Base-by-base conservation (phyloP, 352 stramenopile genomes). In the Phytophthora aleatoria region DNA sequence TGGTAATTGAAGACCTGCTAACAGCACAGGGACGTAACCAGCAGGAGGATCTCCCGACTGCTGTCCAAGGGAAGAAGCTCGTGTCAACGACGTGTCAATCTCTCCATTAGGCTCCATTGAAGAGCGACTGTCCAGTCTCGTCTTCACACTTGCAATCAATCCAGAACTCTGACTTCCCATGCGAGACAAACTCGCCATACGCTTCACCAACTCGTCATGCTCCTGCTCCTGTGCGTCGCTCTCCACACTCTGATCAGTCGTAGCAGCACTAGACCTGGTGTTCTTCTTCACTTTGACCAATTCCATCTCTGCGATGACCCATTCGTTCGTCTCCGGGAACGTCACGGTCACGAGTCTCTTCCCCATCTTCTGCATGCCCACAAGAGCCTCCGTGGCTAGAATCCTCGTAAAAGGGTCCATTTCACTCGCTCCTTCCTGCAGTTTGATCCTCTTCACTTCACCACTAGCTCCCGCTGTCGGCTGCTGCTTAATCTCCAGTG, bases 281-380 rank as follows among this genome's bases (percentile, higher is more conserved):
- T 72, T 76, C 57, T 91, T 92, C 68, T 92, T 92, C 7, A 94
- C 76, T 51, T 91, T 92, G 6, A 92, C 68, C 15, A 94, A 71
- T 62, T 91, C 85, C 7, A 91, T 20, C 10, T 85, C 69, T 33
- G 77, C 85, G 56, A 94, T 89, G 31, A 84, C 58, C 78, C 81
- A 91, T 56, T 87, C 56, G 27, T 84, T 61, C 6, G 74, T 74
- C 2, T 73, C 48, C 2, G 81, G 76, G 20, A 84, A 63, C 10
- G 81, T 74, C 16, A 86, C 64, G 6, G 76, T 76, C 57, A 94
- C 80, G 20, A 90, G 58, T 33, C 83, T 71, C 28, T 79, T 83
- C 3, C 16, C 69, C 30, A 73, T 70, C 57, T 90, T 90, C 13
- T 89, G 81, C 83, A 92, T 92, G 11, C 78, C 77, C 2, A 81